phyloP scores from a whole-genome alignment of 2,329 filamentous ascomycete species.

The Sporothrix luriei region DNA sequence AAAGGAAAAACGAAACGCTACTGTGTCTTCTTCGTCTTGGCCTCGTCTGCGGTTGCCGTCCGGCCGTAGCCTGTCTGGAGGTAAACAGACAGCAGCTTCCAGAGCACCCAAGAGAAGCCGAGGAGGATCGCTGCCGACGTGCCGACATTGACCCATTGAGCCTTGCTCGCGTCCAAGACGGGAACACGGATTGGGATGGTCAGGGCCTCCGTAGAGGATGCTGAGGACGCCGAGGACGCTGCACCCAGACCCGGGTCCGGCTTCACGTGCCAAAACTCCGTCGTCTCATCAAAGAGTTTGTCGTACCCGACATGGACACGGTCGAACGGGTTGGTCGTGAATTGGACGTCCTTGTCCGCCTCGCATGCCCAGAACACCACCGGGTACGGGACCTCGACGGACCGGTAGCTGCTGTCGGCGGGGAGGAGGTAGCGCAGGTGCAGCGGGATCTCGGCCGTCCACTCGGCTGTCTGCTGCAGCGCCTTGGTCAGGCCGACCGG shows the following conservation, averaged over 20 bases:
- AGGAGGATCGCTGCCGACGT: constrained; percentile 62
- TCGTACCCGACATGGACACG: constrained; percentile 84
- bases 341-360: constrained; percentile 65
- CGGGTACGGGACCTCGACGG: constrained; percentile 73
- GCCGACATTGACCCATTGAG: constrained; percentile 54
- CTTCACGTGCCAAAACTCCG: constrained; percentile 78
- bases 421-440: constrained; percentile 82
- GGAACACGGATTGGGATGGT: constrained; percentile 64
- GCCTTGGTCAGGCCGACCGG: constrained; percentile 39
- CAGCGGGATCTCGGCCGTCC: constrained; percentile 73
- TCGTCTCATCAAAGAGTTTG: constrained; percentile 71
- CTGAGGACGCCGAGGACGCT: background rate
- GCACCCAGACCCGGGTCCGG: constrained; percentile 48
- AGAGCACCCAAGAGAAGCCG: constrained; percentile 71
- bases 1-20: constrained; percentile 7
- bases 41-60: constrained; percentile 27
- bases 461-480: constrained; percentile 42
- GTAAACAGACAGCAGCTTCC: constrained; percentile 55
- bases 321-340: constrained; percentile 82
- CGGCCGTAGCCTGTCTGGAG: constrained; percentile 42
- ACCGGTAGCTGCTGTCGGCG: constrained; percentile 55
- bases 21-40: constrained; percentile 38
- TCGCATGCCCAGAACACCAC: constrained; percentile 89
- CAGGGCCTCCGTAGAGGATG: constrained; percentile 43
- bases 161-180: constrained; percentile 60